Evolutionary conservation across 1,284 basidiomycete species (phyloP), one percentile per base, ranked within the genome.

Genomic region (Papiliotrema laurentii): DNA sequence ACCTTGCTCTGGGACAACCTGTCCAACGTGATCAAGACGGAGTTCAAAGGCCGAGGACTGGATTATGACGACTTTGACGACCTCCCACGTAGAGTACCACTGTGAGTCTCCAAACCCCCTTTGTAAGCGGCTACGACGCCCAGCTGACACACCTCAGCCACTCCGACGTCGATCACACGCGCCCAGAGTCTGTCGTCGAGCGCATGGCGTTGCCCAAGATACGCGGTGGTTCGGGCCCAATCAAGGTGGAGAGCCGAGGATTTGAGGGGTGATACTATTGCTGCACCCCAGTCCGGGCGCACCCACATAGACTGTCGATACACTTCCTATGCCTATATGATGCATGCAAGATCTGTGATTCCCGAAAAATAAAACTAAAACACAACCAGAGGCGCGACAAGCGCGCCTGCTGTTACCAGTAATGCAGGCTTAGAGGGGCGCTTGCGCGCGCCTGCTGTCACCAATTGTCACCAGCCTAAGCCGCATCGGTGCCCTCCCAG

Each of bases 1-100:
- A 70, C 76, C 64, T 83, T 90, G 46, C 74, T 86, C 33, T 89
- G 82, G 68, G 76, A 84, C 16, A 79, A 75, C 36, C 66, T 90
- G 50, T 76, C 82, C 43, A 74, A 79, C 53, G 77, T 80, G 1
- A 84, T 91, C 59, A 66, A 63, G 34, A 73, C 75, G 44, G 73
- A 78, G 33, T 82, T 82, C 53, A 56, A 55, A 34, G 60, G 61
- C 35, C 54, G 62, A 18, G 66, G 68, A 5, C 50, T 71, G 11
- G 62, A 68, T 42, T 66, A 57, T 54, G 58, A 60, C 11, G 61
- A 65, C 48, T 35, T 45, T 5, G 43, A 52, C 10, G 66, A 69
- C 49, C 37, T 61, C 36, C 63, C 63, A 3, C 36, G 43, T 25
- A 47, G 58, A 7, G 56, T 53, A 2, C 62, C 62, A 6, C 41